Percentiles rank a stretch among this genome's conserved stretches.
Conservation (phyloP, 805 yeast species). For the Schizosaccharomyces pombe region ASM294v3 CU329670.1:572501-573000, state of each 20-base stretch:
- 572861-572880: constrained; percentile 39
- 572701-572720: constrained; percentile 59
- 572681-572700: constrained; percentile 41
- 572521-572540: constrained; percentile 27
- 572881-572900: constrained; percentile 47
- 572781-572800: constrained; percentile 21
- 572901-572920: constrained; percentile 39
- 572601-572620: constrained; percentile 34
- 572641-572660: constrained; percentile 31
- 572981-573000: constrained; percentile 35
- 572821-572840: constrained; percentile 33
- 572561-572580: constrained; percentile 60
- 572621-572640: constrained; percentile 22
- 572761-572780: constrained; percentile 14
- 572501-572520: constrained; percentile 12
- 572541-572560: constrained; percentile 53
- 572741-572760: constrained; percentile 26
- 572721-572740: constrained; percentile 48
- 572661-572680: constrained; percentile 45
- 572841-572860: constrained; percentile 49
- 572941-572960: constrained; percentile 45
- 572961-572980: constrained; percentile 67
- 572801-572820: constrained; percentile 38
- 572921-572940: constrained; percentile 47
- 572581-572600: constrained; percentile 42